phyloP scores from a whole-genome alignment of 345 rosid species.

The Barbarea vulgaris region DNA sequence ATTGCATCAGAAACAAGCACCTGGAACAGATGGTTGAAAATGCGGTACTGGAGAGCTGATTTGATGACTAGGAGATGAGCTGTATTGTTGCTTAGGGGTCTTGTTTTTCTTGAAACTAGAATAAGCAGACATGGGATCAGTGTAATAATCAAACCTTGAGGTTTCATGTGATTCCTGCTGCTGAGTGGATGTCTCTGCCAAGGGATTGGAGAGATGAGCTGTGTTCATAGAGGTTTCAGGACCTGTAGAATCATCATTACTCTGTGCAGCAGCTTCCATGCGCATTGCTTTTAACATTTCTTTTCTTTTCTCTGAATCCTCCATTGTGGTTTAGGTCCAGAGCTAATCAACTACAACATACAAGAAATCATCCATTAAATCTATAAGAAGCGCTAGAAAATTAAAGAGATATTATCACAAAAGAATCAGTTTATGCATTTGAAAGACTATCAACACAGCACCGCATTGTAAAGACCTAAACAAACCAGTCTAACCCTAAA shows the following conservation, averaged over 20 bases:
- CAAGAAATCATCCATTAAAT: constrained; percentile 1
- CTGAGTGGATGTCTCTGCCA: constrained; percentile 49
- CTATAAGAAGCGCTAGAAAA: not conserved
- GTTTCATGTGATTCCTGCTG: constrained; percentile 42
- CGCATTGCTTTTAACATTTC: constrained; percentile 77
- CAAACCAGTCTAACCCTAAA: not conserved
- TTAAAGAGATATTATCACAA: not conserved
- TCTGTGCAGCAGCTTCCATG: constrained; percentile 57
- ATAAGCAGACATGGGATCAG: constrained; percentile 80
- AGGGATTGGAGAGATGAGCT: constrained; percentile 65
- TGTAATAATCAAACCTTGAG: constrained; percentile 74
- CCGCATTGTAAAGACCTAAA: not conserved
- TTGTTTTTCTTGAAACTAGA: constrained; percentile 57
- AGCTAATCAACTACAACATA: constrained; percentile 22
- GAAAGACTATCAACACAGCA: not conserved
- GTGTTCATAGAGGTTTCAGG: constrained; percentile 41
- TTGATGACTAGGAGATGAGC: constrained; percentile 37
- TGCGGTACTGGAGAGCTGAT: constrained; percentile 27
- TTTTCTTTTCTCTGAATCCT: constrained; percentile 78
- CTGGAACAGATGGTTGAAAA: constrained; percentile 42
- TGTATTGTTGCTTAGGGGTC: constrained; percentile 36
- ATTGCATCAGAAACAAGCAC: constrained; percentile 26
- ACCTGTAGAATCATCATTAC: constrained; percentile 43
- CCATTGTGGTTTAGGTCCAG: constrained; percentile 47
- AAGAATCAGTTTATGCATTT: not conserved